Conservation (phyloP, 2,329 filamentous ascomycete species). For the Cladosporium sp. region DNA sequence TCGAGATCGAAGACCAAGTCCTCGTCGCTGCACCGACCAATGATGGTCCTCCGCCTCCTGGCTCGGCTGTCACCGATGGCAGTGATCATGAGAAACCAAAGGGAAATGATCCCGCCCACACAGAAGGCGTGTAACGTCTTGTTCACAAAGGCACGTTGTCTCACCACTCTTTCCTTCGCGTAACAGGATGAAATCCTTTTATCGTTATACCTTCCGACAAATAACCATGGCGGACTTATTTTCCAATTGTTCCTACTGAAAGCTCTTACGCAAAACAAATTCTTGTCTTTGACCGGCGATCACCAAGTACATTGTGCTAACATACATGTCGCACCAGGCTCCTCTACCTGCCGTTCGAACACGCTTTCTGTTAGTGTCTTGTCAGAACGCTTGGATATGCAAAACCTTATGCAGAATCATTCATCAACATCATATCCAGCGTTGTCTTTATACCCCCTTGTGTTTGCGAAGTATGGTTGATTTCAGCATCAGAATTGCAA, state of each 20-base stretch:
- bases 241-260: constrained; percentile 18
- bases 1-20: constrained; percentile 28
- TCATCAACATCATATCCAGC: no score
- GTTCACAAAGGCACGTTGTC: not conserved
- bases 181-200: constrained; percentile 11
- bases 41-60: constrained; percentile 13
- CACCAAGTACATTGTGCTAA: no score
- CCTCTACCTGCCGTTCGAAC: no score
- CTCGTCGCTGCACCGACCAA: constrained; percentile 23
- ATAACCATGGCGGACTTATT: constrained; percentile 11
- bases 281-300: not conserved
- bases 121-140: not conserved
- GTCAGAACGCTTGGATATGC: no score
- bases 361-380: no score
- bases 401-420: no score
- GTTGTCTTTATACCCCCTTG: no score
- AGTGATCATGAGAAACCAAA: not conserved
- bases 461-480: no score
- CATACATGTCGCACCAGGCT: no score
- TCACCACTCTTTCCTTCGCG: not conserved
- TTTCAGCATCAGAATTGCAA: no score
- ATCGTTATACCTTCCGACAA: constrained; percentile 12
- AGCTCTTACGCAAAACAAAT: not conserved
- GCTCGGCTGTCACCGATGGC: not conserved
- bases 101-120: not conserved